Base-by-base conservation (phyloP, 192 early-diverging fungal species). In the Coemansia sp. region DNA sequence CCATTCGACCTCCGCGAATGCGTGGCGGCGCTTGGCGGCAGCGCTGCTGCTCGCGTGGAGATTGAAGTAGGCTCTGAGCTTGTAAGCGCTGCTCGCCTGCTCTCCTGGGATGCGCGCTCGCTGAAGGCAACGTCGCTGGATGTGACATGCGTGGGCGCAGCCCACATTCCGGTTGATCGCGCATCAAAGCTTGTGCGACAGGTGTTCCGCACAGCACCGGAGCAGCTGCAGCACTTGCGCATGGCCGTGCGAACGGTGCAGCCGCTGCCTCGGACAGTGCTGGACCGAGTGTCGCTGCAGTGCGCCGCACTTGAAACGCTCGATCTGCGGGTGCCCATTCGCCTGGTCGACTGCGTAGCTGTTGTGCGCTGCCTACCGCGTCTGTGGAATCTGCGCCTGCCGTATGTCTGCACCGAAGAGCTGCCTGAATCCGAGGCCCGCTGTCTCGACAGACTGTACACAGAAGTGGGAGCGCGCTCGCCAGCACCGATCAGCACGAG, bases 321-420 rank as follows among this genome's bases (percentile, higher is more conserved):
- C 49, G 69, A 71, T 14, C 57, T 71, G 58, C 57, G 69, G 0
- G 43, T 56, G 27, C 69, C 69, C 1, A 14, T 71, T 41, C 10
- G 19, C 5, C 29, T 65, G 19, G 17, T 14, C 1, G 62, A 32
- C 12, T 57, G 55, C 1, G 29, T 14, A 11, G 2, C n/a, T 0
- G 5, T 65, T 9, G 2, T 72, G 5, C 4, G 2, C 9, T 39
- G 62, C 17, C 4, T 70, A 49, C 69, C 69, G 9, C 32, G 17
- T 5, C 47, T 70, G 50, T 35, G 32, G 32, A 6, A 35, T 8
- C 32, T 17, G 60, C 55, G 61, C 22, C 8, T 72, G 63, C 69
- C 69, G 12, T 25, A 21, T 11, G 17, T 65, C 7, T 48, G 54
- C 22, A 65, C 69, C 29, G n/a, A 49, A 22, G 22, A 54, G 37